Conservation (phyloP, 352 stramenopile genomes). For the Globisporangium ultimum region DNA sequence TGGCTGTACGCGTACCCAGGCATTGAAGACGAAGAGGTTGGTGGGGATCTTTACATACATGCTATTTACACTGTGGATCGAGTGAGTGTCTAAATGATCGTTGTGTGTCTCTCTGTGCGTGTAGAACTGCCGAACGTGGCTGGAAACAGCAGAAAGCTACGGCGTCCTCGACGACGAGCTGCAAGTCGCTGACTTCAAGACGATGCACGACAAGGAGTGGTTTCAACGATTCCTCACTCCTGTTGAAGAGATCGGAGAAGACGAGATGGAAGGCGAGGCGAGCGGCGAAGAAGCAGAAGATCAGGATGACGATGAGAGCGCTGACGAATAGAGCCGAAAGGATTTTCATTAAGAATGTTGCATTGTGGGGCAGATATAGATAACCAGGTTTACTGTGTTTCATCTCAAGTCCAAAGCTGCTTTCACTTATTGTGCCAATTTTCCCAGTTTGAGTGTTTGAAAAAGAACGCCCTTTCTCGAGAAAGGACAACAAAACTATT, state of each 20-base stretch:
- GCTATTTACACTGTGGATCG: background rate
- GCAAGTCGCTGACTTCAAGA: conserved; percentile 48
- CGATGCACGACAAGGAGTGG: conserved; percentile 52
- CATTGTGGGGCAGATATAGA: background rate
- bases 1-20: conserved; percentile 50
- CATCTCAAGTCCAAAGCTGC: background rate
- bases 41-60: background rate
- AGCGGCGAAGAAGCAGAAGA: background rate
- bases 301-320: conserved; percentile 3
- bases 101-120: background rate
- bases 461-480: background rate
- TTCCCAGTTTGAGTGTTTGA: background rate
- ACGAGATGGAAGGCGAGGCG: conserved; percentile 13
- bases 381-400: no score
- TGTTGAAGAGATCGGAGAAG: conserved; percentile 23
- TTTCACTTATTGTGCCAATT: no score
- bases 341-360: background rate
- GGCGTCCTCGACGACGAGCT: conserved; percentile 75
- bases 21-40: conserved; percentile 60
- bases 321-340: background rate
- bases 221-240: conserved; percentile 55
- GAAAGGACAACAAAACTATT: no score
- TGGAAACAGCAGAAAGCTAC: conserved; percentile 80
- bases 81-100: background rate
- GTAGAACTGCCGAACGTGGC: conserved; percentile 65